Percentiles rank a stretch among this genome's conserved stretches.
Evolutionary conservation across 352 stramenopile species (phyloP).

Genomic region (Pythium coloratum): DNA sequence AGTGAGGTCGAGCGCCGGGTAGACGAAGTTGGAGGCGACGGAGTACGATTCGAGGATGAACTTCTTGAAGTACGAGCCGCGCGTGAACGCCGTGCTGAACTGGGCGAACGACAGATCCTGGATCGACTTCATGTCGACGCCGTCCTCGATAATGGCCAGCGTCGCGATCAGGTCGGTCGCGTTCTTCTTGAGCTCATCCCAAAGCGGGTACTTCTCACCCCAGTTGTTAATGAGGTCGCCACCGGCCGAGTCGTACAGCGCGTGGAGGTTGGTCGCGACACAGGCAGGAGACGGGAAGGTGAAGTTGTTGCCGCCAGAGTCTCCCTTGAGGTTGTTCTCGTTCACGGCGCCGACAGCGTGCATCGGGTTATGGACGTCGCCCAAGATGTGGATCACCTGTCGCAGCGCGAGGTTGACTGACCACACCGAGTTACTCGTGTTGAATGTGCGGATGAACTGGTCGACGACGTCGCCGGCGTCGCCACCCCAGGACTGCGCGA

Average conservation of each 20-base stretch:
- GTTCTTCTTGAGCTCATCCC: conserved; percentile 33
- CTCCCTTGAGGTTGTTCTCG: conserved; percentile 43
- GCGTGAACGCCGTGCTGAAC: conserved; percentile 24
- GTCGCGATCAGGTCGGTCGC: conserved; percentile 41
- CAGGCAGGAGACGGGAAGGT: conserved; percentile 45
- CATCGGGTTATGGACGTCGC: conserved; percentile 62
- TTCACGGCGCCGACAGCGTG: conserved; percentile 54
- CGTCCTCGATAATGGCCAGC: conserved; percentile 21
- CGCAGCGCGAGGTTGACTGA: conserved; percentile 59
- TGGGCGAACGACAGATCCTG: conserved; percentile 21
- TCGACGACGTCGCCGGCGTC: conserved; percentile 49
- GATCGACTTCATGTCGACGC: conserved; percentile 18
- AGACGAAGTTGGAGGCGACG: conserved; percentile 23
- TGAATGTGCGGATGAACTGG: conserved; percentile 46
- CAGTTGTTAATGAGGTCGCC: conserved; percentile 65
- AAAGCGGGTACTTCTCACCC: conserved; percentile 21
- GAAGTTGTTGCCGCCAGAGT: conserved; percentile 64
- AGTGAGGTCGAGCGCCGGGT: conserved; percentile 29
- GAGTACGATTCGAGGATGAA: conserved; percentile 34
- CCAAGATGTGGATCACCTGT: conserved; percentile 74
- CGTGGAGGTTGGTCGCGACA: conserved; percentile 59
- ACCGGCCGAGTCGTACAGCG: conserved; percentile 56
- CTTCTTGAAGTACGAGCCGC: conserved; percentile 23
- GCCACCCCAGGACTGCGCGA: conserved; percentile 52
- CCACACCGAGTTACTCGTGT: conserved; percentile 64